A percentile compares a stretch with the other conserved stretches of the same genome.
Evolutionary conservation across 1,139 yeast genomes (phyloP).

Genomic region (Hemisphaericaspora xylanilytica): DNA sequence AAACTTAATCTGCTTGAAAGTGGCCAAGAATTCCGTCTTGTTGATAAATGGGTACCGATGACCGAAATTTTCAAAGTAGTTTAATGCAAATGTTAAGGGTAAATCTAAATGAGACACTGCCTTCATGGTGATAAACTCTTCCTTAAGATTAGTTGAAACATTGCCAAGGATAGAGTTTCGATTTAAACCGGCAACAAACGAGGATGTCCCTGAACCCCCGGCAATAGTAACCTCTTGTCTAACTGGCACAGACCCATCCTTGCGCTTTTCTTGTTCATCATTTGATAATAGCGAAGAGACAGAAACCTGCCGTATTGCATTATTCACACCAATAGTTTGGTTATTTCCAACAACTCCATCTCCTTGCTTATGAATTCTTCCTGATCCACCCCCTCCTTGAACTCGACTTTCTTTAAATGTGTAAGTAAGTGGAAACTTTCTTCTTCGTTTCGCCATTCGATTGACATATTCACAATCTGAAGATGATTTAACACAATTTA

Average conservation of each 20-base stretch:
- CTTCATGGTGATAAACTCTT: slow-evolving; percentile 39
- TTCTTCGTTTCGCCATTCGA: slow-evolving; percentile 28
- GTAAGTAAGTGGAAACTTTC: slow-evolving; percentile 1
- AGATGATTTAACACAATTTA: slow-evolving; percentile 35
- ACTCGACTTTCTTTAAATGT: neutral
- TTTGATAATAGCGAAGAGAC: slow-evolving; percentile 16
- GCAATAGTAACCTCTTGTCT: no score
- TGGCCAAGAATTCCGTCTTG: slow-evolving; percentile 19
- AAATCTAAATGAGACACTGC: slow-evolving; percentile 27
- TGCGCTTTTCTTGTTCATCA: slow-evolving; percentile 10
- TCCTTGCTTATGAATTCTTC: no score
- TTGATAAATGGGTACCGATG: slow-evolving; percentile 37
- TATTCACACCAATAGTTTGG: no score
- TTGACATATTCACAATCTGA: slow-evolving; percentile 39
- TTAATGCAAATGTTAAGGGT: slow-evolving; percentile 31
- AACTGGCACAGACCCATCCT: slow-evolving; percentile 4
- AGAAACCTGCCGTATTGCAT: slow-evolving; percentile 11
- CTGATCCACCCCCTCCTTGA: no score
- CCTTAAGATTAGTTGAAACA: slow-evolving; percentile 21
- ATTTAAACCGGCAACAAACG: slow-evolving; percentile 8
- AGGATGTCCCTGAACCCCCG: no score
- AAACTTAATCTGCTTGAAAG: slow-evolving; percentile 29
- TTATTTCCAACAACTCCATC: no score
- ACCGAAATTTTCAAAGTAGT: slow-evolving; percentile 39
- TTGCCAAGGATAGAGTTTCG: slow-evolving; percentile 1